Base-by-base conservation (phyloP, 805 yeast genomes). In the Candida argentea region DNA sequence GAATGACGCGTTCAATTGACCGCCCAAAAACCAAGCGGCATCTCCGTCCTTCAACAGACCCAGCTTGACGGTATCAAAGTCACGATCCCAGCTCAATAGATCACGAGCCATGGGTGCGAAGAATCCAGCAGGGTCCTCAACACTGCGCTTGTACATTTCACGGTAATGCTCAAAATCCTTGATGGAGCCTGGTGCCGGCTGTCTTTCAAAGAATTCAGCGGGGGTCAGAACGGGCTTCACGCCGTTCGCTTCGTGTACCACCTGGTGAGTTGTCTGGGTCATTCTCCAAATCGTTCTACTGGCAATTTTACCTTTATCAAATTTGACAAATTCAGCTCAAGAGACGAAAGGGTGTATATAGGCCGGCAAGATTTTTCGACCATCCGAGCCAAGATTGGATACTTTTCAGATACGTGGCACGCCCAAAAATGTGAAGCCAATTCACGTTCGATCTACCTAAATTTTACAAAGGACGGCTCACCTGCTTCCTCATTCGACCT, bases 81-180 rank as follows among this genome's bases (percentile, higher is more conserved):
- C 85, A 34, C 65, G 72, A 50, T 77, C 83, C 96, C 96, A 87
- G 44, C 70, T 57, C 40, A 87, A 67, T 32, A 73, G 66, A 46
- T 78, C 72, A 33, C 65, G 68, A 28, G 95, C 96, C 52, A 70
- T 61, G 28, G 74, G 72, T 26, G 86, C 87, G 53, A 82, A 87
- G 54, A 89, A 87, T 20, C 57, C 67, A 30, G 71, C 80, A 24
- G 97, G 97, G 46, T 82, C 71, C 32, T 72, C 65, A 39, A 87
- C 73, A 15, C 94, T 81, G 63, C 82, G 66, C 37, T 72, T 53
- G 62, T 87, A 83, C 57, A 84, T 46, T 34, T 61, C 51, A 37
- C 71, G 56, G 65, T 87, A 87, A 40, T 84, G 78, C 7, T 73
- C 81, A 28, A 83, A 48, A 22, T 71, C 60, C 27, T 65, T 56